Conservation (phyloP, 805 yeast species). For the Yarrowia phangngaensis region DNA sequence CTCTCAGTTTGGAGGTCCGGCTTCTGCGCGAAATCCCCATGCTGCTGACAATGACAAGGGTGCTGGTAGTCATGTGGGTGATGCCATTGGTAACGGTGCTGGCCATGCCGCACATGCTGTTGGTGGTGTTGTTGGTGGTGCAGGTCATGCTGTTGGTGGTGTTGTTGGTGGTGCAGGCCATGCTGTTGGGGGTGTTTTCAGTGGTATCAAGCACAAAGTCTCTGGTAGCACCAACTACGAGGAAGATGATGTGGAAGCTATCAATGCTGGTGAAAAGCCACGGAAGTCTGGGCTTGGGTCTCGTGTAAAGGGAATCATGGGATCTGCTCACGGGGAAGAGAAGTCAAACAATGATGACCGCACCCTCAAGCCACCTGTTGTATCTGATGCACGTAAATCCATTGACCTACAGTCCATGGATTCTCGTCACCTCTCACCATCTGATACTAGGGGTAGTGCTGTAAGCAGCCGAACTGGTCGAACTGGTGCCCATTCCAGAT, state of each 20-base stretch:
- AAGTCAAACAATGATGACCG: slow-evolving; percentile 13
- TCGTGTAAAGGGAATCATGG: slow-evolving; percentile 22
- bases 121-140: slow-evolving; percentile 42
- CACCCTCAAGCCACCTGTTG: slow-evolving; percentile 4
- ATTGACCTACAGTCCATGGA: slow-evolving; percentile 19
- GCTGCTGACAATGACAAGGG: slow-evolving; percentile 19
- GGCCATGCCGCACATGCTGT: slow-evolving; percentile 40
- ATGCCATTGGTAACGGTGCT: slow-evolving; percentile 44
- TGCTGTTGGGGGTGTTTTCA: slow-evolving; percentile 28
- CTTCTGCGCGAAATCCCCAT: slow-evolving; percentile 23
- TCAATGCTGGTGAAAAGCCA: slow-evolving; percentile 10
- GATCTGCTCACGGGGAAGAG: slow-evolving; percentile 5
- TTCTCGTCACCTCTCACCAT: slow-evolving; percentile 13
- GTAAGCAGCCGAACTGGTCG: slow-evolving; percentile 17
- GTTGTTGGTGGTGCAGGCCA: slow-evolving; percentile 42
- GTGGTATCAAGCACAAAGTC: slow-evolving; percentile 27
- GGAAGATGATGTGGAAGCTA: slow-evolving; percentile 14
- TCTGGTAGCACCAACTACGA: slow-evolving; percentile 23
- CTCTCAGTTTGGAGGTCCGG: slow-evolving; percentile 20
- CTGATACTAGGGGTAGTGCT: slow-evolving; percentile 15
- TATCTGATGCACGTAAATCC: slow-evolving; percentile 21
- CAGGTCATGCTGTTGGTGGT: slow-evolving; percentile 41
- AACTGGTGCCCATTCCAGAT: slow-evolving; percentile 29
- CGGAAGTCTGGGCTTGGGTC: slow-evolving; percentile 14
- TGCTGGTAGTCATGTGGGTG: not conserved